A percentile compares a stretch with the other conserved stretches of the same genome.
These are phyloP conservation scores for Pseudogymnoascus verrucosus DNA, from an alignment of 2,329 filamentous ascomycete species.

Conservation along the genomic window DNA sequence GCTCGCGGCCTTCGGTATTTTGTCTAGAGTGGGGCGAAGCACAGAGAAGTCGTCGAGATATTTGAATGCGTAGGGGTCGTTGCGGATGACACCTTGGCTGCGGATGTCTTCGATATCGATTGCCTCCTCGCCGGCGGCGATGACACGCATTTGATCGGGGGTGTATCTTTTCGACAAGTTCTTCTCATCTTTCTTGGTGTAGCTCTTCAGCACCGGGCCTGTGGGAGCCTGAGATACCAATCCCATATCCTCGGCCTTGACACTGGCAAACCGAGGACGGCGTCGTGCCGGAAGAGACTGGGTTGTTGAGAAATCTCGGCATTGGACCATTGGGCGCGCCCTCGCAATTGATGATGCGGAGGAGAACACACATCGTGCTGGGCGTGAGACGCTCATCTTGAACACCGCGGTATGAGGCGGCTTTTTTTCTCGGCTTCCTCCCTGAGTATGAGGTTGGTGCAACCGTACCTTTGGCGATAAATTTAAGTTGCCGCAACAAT, in stretches of 20 bases:
- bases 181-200: constrained; percentile 58
- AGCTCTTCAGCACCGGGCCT: constrained; percentile 49
- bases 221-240: constrained; percentile 21
- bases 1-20: constrained; percentile 41
- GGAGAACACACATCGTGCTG: constrained; percentile 43
- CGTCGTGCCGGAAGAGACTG: constrained; percentile 30
- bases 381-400: constrained; percentile 40
- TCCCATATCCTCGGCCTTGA: constrained; percentile 30
- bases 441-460: constrained; percentile 4
- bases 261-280: constrained; percentile 32
- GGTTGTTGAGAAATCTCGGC: constrained; percentile 41
- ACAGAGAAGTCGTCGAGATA: constrained; percentile 79
- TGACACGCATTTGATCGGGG: constrained; percentile 69
- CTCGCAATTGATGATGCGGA: constrained; percentile 34
- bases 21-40: constrained; percentile 71
- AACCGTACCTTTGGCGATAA: constrained; percentile 1
- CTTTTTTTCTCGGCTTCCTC: constrained; percentile 6
- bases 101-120: constrained; percentile 68
- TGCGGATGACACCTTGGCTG: constrained; percentile 62
- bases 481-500: constrained; percentile 1
- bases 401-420: not conserved
- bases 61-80: constrained; percentile 61
- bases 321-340: constrained; percentile 33
- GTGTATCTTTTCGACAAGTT: constrained; percentile 63
- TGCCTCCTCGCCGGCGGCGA: constrained; percentile 71